Evolutionary conservation across 2,329 filamentous ascomycete species (phyloP).

Genomic region (Hypomyces perniciosus): DNA sequence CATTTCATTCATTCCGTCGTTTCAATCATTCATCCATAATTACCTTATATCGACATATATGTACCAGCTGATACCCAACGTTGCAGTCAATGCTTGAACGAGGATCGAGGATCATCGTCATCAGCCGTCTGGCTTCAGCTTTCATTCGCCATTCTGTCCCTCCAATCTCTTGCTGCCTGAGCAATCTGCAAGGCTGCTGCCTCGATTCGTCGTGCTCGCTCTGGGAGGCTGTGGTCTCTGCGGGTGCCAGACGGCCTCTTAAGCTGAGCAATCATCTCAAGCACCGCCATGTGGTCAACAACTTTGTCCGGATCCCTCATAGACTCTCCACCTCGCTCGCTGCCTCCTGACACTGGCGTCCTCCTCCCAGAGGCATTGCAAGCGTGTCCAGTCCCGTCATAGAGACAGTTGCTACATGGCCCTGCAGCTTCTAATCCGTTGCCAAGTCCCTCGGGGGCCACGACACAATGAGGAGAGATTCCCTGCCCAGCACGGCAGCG

Average conservation of each 20-base stretch:
- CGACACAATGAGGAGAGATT: slow-evolving; percentile 20
- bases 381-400: slow-evolving; percentile 14
- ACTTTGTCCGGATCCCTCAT: slow-evolving; percentile 16
- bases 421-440: slow-evolving; percentile 11
- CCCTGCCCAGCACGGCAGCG: slow-evolving; percentile 20
- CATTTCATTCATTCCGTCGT: neutral
- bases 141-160: slow-evolving; percentile 16
- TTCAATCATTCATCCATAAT: neutral
- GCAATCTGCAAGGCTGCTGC: slow-evolving; percentile 21
- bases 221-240: slow-evolving; percentile 17
- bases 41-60: slow-evolving; percentile 2
- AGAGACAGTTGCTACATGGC: slow-evolving; percentile 22
- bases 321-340: slow-evolving; percentile 11
- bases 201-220: slow-evolving; percentile 21
- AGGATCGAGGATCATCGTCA: slow-evolving; percentile 1
- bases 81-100: slow-evolving; percentile 7
- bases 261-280: slow-evolving; percentile 22
- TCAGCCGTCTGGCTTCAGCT: slow-evolving; percentile 4
- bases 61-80: slow-evolving; percentile 4
- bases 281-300: slow-evolving; percentile 23
- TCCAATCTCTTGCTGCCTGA: slow-evolving; percentile 22
- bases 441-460: slow-evolving; percentile 13
- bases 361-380: slow-evolving; percentile 10
- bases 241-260: slow-evolving; percentile 16
- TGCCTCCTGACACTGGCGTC: slow-evolving; percentile 11